Conservation (phyloP, 2,329 filamentous ascomycete genomes). For the Cytospora piceae region DNA sequence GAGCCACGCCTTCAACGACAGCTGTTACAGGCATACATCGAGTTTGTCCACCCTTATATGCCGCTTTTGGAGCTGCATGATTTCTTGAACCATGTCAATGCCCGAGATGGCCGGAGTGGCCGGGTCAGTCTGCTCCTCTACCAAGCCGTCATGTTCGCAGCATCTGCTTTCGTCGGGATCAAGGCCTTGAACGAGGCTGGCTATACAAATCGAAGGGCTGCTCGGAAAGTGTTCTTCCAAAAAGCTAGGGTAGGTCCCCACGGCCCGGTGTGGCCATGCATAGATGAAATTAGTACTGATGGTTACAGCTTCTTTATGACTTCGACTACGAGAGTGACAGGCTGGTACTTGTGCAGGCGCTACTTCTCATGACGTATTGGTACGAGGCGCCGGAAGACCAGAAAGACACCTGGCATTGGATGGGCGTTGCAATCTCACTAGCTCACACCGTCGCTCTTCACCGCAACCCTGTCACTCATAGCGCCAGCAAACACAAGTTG, state of each 20-base stretch:
- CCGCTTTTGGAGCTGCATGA: slow-evolving; percentile 75
- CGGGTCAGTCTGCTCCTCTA: slow-evolving; percentile 85
- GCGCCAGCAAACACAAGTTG: slow-evolving; percentile 73
- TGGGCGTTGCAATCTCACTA: slow-evolving; percentile 91
- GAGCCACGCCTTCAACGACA: slow-evolving; percentile 73
- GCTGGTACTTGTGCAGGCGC: slow-evolving; percentile 82
- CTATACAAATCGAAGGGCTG: slow-evolving; percentile 76
- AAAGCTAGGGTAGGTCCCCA: slow-evolving; percentile 72
- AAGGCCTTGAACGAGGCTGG: slow-evolving; percentile 76
- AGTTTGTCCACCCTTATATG: slow-evolving; percentile 95
- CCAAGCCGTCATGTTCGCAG: slow-evolving; percentile 94
- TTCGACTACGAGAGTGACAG: slow-evolving; percentile 94
- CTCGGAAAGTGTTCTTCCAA: slow-evolving; percentile 86
- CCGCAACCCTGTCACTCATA: slow-evolving; percentile 77
- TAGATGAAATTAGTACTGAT: slow-evolving; percentile 16
- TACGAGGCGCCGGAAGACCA: slow-evolving; percentile 97
- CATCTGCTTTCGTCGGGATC: slow-evolving; percentile 85
- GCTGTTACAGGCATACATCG: slow-evolving; percentile 78
- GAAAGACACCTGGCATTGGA: slow-evolving; percentile 99
- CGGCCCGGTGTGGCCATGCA: neutral
- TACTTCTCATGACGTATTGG: slow-evolving; percentile 95
- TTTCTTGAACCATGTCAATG: slow-evolving; percentile 63
- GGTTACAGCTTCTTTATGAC: slow-evolving; percentile 78
- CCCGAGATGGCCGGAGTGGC: slow-evolving; percentile 68
- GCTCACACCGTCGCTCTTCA: slow-evolving; percentile 93